Evolutionary conservation across 805 yeast species (phyloP).

Genomic region (Komagataella kurtzmanii): DNA sequence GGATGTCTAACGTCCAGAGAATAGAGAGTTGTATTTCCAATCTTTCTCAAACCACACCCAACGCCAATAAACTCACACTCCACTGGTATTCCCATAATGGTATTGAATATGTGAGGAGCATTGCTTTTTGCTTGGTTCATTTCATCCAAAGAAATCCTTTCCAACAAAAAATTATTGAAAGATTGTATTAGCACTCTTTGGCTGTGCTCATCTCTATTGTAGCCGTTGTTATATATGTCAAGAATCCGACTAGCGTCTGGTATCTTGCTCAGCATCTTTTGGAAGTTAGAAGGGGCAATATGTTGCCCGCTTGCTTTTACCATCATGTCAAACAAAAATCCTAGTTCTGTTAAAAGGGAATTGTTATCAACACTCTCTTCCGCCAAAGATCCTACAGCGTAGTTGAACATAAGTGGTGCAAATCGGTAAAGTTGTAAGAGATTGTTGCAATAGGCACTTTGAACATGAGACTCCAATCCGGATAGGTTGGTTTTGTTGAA

Average conservation of each 20-base stretch:
- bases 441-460: conserved; percentile 67
- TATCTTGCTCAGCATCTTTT: conserved; percentile 30
- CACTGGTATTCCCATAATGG: conserved; percentile 27
- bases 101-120: conserved; percentile 9
- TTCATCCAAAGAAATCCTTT: conserved; percentile 38
- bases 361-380: conserved; percentile 30
- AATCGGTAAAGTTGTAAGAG: conserved; percentile 70
- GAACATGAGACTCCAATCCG: conserved; percentile 83
- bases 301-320: conserved; percentile 65
- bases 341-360: conserved; percentile 67
- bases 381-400: conserved; percentile 41
- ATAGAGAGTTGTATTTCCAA: conserved; percentile 15
- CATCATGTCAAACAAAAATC: conserved; percentile 87
- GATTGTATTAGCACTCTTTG: conserved; percentile 32
- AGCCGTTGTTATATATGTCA: conserved; percentile 35
- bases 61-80: conserved; percentile 27
- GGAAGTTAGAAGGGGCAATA: conserved; percentile 75
- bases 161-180: conserved; percentile 48
- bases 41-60: conserved; percentile 17
- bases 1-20: neutral
- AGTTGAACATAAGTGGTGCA: conserved; percentile 60
- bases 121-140: conserved; percentile 12
- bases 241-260: conserved; percentile 40
- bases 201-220: conserved; percentile 26
- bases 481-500: conserved; percentile 65